A percentile compares a stretch with the other conserved stretches of the same genome.
These are phyloP conservation scores for Waitea zeae DNA, from an alignment of 1,284 basidiomycete genomes.

Conservation along the genomic window DNA sequence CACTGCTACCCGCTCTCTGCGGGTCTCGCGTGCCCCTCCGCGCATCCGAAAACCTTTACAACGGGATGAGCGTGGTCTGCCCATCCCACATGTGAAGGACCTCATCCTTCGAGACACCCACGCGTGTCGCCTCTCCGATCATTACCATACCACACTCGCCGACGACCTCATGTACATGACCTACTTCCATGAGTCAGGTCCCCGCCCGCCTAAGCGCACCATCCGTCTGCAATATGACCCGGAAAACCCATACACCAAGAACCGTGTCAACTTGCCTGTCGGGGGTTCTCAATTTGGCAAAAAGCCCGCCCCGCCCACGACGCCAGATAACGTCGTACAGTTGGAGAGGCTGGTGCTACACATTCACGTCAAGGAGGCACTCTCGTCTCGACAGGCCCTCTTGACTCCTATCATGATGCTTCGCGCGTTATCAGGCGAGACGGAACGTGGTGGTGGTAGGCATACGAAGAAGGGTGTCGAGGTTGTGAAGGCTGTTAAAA, in stretches of 20 bases:
- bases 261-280: constrained; percentile 55
- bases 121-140: constrained; percentile 62
- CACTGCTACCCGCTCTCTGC: not conserved
- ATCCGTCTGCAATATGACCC: constrained; percentile 63
- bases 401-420: constrained; percentile 77
- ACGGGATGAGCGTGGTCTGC: constrained; percentile 33
- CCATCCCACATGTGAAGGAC: constrained; percentile 46
- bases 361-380: constrained; percentile 68
- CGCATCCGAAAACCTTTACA: constrained; percentile 24
- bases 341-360: constrained; percentile 80
- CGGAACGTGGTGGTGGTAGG: constrained; percentile 48
- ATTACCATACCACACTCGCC: constrained; percentile 73
- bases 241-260: constrained; percentile 61
- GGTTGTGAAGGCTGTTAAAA: constrained; percentile 64
- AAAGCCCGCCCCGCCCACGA: constrained; percentile 44
- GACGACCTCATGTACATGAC: constrained; percentile 93
- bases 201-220: constrained; percentile 32
- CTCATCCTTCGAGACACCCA: constrained; percentile 50
- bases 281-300: constrained; percentile 55
- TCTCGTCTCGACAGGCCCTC: constrained; percentile 62
- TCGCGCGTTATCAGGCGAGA: constrained; percentile 78
- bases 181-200: constrained; percentile 57
- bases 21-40: constrained; percentile 1
- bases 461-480: constrained; percentile 63
- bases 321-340: constrained; percentile 48